Evolutionary conservation across 208 protist genomes (phyloP), one percentile per base, ranked within the genome.

Genomic region (Trypanosoma boissoni): DNA sequence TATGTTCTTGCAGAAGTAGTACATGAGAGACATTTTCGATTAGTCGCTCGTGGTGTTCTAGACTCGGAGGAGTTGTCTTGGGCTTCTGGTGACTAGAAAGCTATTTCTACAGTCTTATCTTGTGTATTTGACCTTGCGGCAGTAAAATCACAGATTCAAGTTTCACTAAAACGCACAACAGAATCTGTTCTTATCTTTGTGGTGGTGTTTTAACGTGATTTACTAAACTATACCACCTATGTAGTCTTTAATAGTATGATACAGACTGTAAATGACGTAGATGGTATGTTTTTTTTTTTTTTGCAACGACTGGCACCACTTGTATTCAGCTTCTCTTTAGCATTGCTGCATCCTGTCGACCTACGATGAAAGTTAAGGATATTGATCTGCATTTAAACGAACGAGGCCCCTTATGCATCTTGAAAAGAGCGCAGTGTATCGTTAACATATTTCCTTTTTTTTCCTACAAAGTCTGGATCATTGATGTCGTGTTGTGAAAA

Each of bases 371-470:
- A 1, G 65, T 76, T 23, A 57, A 64, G 10, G 44, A 64, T 31
- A 34, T 64, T 34, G 50, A 52, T 10, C 58, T 69, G 18, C 74
- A 75, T 26, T 41, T 44, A 1, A 68, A 58, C n/a, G 75, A 56
- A 14, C 68, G 77, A 42, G 75, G 80, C 29, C 72, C 81, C 8
- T 64, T 88, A 18, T 74, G 76, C 26, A 72, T 85, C 23, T 67
- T 88, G 77, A 88, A 53, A 84, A 88, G 42, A 88, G 83, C 59
- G 74, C 77, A 9, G 74, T 84, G 7, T 81, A 85, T 39, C 67
- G 81, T 3, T 74, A 82, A 73, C 82, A 88, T 48, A 83, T 85
- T 48, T 88, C 77, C 12, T 69, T 55, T 12, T 41, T 76, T 14
- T n/a, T n/a, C n/a, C 56, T 84, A 0, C 82, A 74, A 74, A 78